A percentile compares a stretch with the other conserved stretches of the same genome.
These are phyloP conservation scores for Nitzschia sp. DNA, from an alignment of 108 stramenopile genomes.

Conservation along the genomic window DNA sequence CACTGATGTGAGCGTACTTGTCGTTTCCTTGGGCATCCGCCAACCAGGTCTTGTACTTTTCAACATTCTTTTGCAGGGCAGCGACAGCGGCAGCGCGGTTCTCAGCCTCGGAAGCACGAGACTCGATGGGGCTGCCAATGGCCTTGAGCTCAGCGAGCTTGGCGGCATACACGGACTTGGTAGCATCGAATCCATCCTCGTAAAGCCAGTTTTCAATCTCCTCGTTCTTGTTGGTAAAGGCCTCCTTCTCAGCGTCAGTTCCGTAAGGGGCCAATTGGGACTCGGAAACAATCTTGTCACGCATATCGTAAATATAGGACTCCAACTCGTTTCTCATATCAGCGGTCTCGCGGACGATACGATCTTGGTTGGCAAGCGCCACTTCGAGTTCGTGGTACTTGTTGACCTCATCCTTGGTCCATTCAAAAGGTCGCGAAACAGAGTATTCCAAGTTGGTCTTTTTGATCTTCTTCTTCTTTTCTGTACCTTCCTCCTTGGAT, in stretches of 20 bases:
- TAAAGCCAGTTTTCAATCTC: slow-evolving; percentile 97
- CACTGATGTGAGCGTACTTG: slow-evolving; percentile 86
- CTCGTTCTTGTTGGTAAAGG: slow-evolving; percentile 66
- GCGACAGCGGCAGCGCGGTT: slow-evolving; percentile 72
- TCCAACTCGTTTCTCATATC: slow-evolving; percentile 99
- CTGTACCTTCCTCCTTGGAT: slow-evolving; percentile 49
- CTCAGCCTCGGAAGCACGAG: slow-evolving; percentile 72
- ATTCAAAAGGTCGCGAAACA: slow-evolving; percentile 62
- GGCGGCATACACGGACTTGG: slow-evolving; percentile 85
- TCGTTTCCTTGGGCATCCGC: slow-evolving; percentile 73
- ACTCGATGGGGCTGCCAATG: slow-evolving; percentile 87
- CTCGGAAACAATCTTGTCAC: slow-evolving; percentile 89
- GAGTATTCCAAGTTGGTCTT: slow-evolving; percentile 85
- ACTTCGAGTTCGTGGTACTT: slow-evolving; percentile 81
- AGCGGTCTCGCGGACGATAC: slow-evolving; percentile 89
- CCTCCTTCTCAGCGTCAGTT: slow-evolving; percentile 80
- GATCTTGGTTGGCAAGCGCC: slow-evolving; percentile 84
- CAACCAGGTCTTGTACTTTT: slow-evolving; percentile 84
- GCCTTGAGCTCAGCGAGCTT: slow-evolving; percentile 87
- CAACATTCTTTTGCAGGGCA: slow-evolving; percentile 73
- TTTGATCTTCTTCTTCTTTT: slow-evolving; percentile 89
- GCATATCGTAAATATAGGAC: slow-evolving; percentile 97
- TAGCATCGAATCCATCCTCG: slow-evolving; percentile 97
- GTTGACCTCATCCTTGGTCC: slow-evolving; percentile 81
- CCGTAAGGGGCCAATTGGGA: slow-evolving; percentile 74